These are phyloP conservation scores for Friedmanniomyces endolithicus DNA, from an alignment of 495 filamentous ascomycete species.

Conservation along the genomic window DNA sequence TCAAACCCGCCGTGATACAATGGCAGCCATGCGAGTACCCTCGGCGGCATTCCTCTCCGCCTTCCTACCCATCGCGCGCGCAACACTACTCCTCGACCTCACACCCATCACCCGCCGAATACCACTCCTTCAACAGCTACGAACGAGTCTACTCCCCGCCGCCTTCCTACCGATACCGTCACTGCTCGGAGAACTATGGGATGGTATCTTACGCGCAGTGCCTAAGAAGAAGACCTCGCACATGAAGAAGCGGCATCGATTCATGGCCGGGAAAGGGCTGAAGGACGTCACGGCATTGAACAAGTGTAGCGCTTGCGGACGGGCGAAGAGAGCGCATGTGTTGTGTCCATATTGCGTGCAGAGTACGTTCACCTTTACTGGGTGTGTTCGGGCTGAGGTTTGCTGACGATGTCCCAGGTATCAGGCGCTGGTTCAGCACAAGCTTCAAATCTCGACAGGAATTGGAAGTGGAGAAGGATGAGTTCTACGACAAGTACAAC, in stretches of 20 bases:
- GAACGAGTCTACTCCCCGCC: conserved; percentile 17
- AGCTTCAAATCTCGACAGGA: conserved; percentile 13
- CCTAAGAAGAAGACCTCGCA: conserved; percentile 99
- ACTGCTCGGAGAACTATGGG: conserved; percentile 70
- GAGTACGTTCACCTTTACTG: conserved; percentile 33
- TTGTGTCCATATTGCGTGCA: conserved; percentile 75
- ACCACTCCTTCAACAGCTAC: conserved; percentile 16
- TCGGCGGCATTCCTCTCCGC: conserved; percentile 21
- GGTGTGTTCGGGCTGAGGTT: neutral
- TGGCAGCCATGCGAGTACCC: conserved; percentile 25
- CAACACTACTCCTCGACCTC: conserved; percentile 22
- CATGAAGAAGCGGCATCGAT: conserved; percentile 84
- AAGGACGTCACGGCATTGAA: conserved; percentile 78
- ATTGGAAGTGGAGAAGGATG: conserved; percentile 10
- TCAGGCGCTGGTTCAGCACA: conserved; percentile 17
- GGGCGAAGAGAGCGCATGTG: conserved; percentile 73
- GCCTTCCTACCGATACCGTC: conserved; percentile 30
- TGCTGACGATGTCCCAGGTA: conserved; percentile 8
- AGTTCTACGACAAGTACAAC: conserved; percentile 3
- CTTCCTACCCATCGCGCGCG: conserved; percentile 27
- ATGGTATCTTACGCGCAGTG: conserved; percentile 78
- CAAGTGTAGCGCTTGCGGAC: conserved; percentile 78
- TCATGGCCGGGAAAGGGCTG: conserved; percentile 86
- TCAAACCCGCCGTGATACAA: conserved; percentile 14
- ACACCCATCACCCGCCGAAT: conserved; percentile 18